These are phyloP conservation scores for Paraleonurus japonicus DNA, from an alignment of 257 asterid species.

Conservation along the genomic window DNA sequence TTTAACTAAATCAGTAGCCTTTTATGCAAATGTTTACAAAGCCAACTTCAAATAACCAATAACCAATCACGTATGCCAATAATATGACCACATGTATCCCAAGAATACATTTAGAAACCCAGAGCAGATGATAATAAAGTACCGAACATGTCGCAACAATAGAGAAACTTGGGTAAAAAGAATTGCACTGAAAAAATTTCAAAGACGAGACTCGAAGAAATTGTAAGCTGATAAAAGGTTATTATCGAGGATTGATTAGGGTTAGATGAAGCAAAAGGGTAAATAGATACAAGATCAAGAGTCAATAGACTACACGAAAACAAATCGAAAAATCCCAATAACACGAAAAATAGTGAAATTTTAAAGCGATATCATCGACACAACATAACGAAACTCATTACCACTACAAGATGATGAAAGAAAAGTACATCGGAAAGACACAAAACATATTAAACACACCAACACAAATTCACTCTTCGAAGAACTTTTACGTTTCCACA, in stretches of 20 bases:
- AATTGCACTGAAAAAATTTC: neutral
- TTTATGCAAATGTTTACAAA: constrained; percentile 19
- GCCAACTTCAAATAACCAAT: constrained; percentile 20
- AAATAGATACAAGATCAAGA: neutral
- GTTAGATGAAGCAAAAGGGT: neutral
- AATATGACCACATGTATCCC: neutral
- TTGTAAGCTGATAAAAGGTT: neutral
- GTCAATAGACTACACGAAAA: neutral
- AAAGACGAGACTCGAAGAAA: neutral
- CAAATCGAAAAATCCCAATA: neutral
- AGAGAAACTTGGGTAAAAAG: neutral
- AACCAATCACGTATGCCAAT: constrained; percentile 23
- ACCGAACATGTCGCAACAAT: neutral
- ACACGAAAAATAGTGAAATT: neutral
- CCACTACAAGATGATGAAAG: neutral
- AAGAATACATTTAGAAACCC: neutral
- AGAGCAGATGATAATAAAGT: neutral
- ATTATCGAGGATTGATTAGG: neutral
- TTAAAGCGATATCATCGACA: neutral
- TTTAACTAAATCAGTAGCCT: constrained; percentile 40
- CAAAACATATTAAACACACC: neutral
- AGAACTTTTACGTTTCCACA: neutral
- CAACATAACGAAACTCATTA: neutral
- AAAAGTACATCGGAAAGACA: neutral
- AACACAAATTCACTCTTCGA: neutral